phyloP scores from a whole-genome alignment of 2,329 filamentous ascomycete species.

The Sclerotinia sclerotiorum region DNA sequence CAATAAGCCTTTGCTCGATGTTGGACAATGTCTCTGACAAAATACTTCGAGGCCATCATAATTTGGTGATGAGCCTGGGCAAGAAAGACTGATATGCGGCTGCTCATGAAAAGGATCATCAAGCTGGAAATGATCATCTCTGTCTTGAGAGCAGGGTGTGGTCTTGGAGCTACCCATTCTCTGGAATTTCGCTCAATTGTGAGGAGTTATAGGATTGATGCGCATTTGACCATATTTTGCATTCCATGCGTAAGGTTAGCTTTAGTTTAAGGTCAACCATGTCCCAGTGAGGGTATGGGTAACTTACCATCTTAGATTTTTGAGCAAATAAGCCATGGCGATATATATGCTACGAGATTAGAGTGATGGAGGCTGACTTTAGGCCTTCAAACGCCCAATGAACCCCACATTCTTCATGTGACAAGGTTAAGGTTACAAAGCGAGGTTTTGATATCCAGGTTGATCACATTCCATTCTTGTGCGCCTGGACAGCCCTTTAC shows the following conservation, averaged over 20 bases:
- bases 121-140: background rate
- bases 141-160: background rate
- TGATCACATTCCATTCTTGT: background rate
- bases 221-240: background rate
- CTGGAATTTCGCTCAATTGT: background rate
- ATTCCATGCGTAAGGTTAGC: background rate
- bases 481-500: background rate
- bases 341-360: background rate
- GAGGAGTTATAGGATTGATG: background rate
- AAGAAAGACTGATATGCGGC: too few relatives aligned
- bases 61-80: too few relatives aligned
- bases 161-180: background rate
- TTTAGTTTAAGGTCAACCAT: background rate
- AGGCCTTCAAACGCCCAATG: background rate
- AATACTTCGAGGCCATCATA: too few relatives aligned
- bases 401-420: background rate
- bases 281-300: background rate
- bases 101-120: background rate
- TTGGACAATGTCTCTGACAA: too few relatives aligned
- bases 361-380: background rate
- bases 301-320: background rate
- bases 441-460: background rate
- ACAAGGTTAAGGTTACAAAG: too few relatives aligned
- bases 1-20: too few relatives aligned
- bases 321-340: background rate